Conservation (phyloP, 106 monocot genomes). For the Phalaenopsis equestris region DNA sequence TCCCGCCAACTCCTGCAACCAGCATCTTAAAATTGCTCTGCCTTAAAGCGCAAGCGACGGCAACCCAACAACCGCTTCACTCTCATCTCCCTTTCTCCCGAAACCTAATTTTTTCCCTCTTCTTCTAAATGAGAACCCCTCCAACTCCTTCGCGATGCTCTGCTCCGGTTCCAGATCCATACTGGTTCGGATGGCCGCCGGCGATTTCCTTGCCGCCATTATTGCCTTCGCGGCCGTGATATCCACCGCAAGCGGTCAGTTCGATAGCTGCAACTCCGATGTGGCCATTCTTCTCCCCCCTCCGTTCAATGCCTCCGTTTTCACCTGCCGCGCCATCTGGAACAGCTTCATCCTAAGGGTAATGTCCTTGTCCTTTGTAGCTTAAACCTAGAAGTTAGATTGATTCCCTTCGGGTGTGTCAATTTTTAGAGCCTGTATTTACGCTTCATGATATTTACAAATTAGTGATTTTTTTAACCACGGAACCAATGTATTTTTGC, state of each 20-base stretch:
- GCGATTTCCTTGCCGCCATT: neutral
- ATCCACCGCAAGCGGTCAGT: constrained; percentile 14
- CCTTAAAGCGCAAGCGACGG: neutral
- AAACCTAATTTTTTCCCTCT: neutral
- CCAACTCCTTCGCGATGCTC: neutral
- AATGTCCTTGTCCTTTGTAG: neutral
- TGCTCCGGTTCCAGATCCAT: neutral
- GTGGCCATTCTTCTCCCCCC: constrained; percentile 32
- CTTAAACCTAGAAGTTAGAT: too few species aligned
- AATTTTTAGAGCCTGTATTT: too few species aligned
- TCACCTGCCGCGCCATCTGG: constrained; percentile 44
- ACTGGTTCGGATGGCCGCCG: neutral
- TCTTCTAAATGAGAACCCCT: neutral
- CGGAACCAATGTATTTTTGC: too few species aligned
- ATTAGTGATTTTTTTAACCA: too few species aligned
- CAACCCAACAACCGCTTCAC: neutral
- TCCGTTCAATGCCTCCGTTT: constrained; percentile 33
- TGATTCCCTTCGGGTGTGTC: too few species aligned
- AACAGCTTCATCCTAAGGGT: constrained; percentile 57
- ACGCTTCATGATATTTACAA: too few species aligned
- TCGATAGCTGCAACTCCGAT: constrained; percentile 33
- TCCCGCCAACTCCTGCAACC: neutral
- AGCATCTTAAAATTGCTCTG: neutral
- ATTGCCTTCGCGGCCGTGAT: neutral
- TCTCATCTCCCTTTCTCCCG: neutral